These are phyloP conservation scores for Aspergillus pseudotamarii DNA, from an alignment of 2,329 filamentous ascomycete species.

Conservation along the genomic window DNA sequence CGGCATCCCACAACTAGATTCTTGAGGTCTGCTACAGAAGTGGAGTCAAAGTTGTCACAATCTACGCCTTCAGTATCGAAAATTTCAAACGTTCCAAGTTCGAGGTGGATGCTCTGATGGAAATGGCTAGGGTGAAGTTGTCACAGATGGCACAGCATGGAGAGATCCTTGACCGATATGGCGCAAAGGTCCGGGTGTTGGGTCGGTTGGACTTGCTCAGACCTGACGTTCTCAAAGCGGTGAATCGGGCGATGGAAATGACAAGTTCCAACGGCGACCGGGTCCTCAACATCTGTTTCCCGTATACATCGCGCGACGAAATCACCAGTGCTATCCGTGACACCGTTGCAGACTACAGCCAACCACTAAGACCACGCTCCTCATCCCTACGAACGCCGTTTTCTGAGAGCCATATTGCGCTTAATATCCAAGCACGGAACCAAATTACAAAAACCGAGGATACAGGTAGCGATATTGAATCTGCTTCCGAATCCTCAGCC, in stretches of 20 bases:
- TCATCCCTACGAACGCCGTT: slow-evolving; percentile 66
- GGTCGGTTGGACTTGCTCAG: slow-evolving; percentile 83
- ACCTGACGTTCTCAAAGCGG: slow-evolving; percentile 82
- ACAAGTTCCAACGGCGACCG: slow-evolving; percentile 83
- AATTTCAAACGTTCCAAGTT: slow-evolving; percentile 98
- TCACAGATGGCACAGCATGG: slow-evolving; percentile 90
- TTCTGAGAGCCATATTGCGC: slow-evolving; percentile 82
- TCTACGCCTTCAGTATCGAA: slow-evolving; percentile 98
- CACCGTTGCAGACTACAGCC: slow-evolving; percentile 84
- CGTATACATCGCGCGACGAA: slow-evolving; percentile 93
- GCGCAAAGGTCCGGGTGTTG: slow-evolving; percentile 80
- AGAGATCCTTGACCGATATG: slow-evolving; percentile 88
- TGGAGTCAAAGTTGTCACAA: slow-evolving; percentile 93
- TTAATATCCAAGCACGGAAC: slow-evolving; percentile 75
- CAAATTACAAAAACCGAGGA: slow-evolving; percentile 34
- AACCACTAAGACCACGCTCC: slow-evolving; percentile 58
- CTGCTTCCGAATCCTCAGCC: slow-evolving; percentile 44
- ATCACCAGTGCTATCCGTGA: slow-evolving; percentile 87
- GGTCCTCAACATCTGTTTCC: slow-evolving; percentile 92
- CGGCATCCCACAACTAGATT: slow-evolving; percentile 58
- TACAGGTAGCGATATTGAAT: slow-evolving; percentile 53
- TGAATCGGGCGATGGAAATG: slow-evolving; percentile 82
- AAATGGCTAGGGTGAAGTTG: slow-evolving; percentile 94
- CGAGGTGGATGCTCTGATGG: slow-evolving; percentile 96
- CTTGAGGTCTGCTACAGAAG: slow-evolving; percentile 98